Base-by-base conservation (phyloP, 1,284 basidiomycete genomes). In the Ustilago nuda region DNA sequence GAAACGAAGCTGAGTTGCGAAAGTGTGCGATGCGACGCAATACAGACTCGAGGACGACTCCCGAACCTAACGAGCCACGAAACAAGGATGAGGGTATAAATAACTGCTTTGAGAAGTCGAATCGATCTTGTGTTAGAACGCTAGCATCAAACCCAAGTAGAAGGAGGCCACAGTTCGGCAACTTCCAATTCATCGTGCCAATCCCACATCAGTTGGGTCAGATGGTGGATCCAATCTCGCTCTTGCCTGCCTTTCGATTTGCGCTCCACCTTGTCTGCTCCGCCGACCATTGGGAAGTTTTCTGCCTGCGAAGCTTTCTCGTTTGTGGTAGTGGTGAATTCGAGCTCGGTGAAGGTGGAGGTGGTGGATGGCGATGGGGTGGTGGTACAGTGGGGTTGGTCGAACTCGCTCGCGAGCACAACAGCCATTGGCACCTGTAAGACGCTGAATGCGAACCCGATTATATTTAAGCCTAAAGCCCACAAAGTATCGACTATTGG, bases 161-260 rank as follows among this genome's bases (percentile, higher is more conserved):
- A 61, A 7, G 70, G 66, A 1, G 43, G 45, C 35, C 60, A 54
- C 6, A 74, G 13, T 33, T 78, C 75, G 0, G 61, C 60, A 17
- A 67, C 54, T 23, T 78, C 71, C 17, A 78, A 27, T 12, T 48
- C 50, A 39, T 74, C 71, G 45, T 78, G 75, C 7, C 51, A 23
- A 36, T 78, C 61, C 75, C 75, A 78, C 52, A 61, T 51, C 8
- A 51, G 1, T 37, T 64, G 61, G 0, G 68, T 71, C 8, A 63
- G 12, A 0, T 12, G 13, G 30, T 36, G 32, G 9, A 65, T 17
- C 43, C 36, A 61, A 17, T 13, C 35, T 36, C 35, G 23, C 8
- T 43, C 56, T 19, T 32, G 39, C n/a, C 35, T 43, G 9, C 46
- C 36, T 33, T 12, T 41, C 32, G 17, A 11, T 37, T 46, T 35